Evolutionary conservation across 140 eudicot species (phyloP), one percentile per base, ranked within the genome.

Genomic region (Ambrosia hybrid): DNA sequence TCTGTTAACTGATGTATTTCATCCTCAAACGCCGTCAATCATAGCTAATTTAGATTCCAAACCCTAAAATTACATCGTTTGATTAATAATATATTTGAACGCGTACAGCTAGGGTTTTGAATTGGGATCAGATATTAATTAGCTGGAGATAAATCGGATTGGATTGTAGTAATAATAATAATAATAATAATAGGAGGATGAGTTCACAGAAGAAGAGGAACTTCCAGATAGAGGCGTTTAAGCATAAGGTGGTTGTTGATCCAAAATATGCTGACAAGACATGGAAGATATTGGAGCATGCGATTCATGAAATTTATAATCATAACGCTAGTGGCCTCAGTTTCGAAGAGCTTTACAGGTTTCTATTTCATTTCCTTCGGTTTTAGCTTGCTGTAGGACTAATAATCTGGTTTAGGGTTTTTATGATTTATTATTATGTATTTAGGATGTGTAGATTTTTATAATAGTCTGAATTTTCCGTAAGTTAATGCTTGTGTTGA

Each of bases 241-340:
- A 86, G 66, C 92, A 86, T 63, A 83, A 83, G 10, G 90, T 89
- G n/a, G 92, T 86, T 79, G 92, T 89, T 75, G 96, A 89, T 80
- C 92, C 92, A 0, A 84, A 89, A 77, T 88, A 86, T 51, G 92
- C 92, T 17, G 96, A 89, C 43, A 86, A 82, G 83, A 89, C 90
- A 36, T 89, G 96, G 96, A 89, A 86, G 83, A 81, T 86, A 49
- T 49, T 89, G 68, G 96, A 89, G 70, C 93, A 89, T 76, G 92
- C 96, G 70, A 89, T 89, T 81, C 88, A 84, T 57, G 96, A 89
- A 90, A 89, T 86, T 73, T 89, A 89, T 65, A 86, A 86, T 86
- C 93, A 82, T 33, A 89, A 89, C 74, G 90, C 93, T 3, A 82
- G 90, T 58, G 88, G 86, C 7, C 90, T 89, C 59, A 84, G 90